Evolutionary conservation across 345 rosid genomes (phyloP), one percentile per base, ranked within the genome.

Genomic region (Boechera stricta): DNA sequence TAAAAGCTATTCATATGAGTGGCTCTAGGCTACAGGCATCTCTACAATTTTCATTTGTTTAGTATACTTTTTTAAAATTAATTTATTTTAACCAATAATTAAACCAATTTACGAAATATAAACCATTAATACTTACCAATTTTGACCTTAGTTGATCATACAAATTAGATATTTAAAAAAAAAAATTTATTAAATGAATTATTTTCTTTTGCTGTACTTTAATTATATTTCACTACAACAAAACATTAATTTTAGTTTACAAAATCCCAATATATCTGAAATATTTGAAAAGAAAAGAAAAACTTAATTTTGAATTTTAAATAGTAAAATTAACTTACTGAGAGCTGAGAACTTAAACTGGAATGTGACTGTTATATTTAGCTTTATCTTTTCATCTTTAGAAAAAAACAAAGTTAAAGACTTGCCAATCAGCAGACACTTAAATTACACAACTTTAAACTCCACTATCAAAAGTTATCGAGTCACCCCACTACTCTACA

Each of bases 391-490:
- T 73, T 67, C 51, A 65, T 55, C 65, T 48, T 71, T 77, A 28
- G 12, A 6, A 21, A 68, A 39, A 52, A 53, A 63, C 64, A 68
- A 74, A 66, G 67, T 8, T 9, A 47, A 29, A 52, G 18, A 68
- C 68, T 49, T 36, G 35, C 42, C 66, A 77, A 77, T 70, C 59
- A 64, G 44, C 10, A 35, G 55, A 45, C 32, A 28, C 38, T 44
- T 41, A 12, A 45, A 45, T 77, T 70, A 64, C 72, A 77, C 2
- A 63, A 64, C 76, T 72, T 78, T 78, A 60, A 52, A 33, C 42
- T 72, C 78, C 78, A 79, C 82, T 68, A 67, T 51, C 41, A 56
- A 79, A 79, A 69, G 73, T 58, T 38, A 52, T 18, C 13, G 8
- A 72, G 41, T 8, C 60, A 53, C 64, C 58, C 26, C 65, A 67